A percentile compares a stretch with the other conserved stretches of the same genome.
phyloP scores from a whole-genome alignment of 805 yeast species.

The Wickerhamiella occidentalis region DNA sequence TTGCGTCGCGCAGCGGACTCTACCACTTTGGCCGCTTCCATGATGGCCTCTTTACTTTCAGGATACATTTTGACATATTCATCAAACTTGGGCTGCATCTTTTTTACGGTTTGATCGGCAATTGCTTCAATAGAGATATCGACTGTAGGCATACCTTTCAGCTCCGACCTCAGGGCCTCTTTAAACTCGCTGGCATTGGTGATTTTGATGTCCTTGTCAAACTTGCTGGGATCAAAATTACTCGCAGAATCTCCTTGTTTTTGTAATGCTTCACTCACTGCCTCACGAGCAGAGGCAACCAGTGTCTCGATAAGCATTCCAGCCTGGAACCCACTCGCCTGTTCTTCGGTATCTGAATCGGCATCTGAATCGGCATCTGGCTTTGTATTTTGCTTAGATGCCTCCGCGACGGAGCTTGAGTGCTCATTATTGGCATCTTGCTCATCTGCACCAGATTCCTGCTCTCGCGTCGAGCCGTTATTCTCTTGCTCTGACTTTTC shows the following conservation, averaged over 20 bases:
- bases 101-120: conserved; percentile 5
- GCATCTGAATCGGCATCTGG: background rate
- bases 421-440: no score
- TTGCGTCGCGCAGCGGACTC: conserved; percentile 11
- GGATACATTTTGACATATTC: conserved; percentile 8
- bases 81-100: conserved; percentile 6
- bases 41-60: conserved; percentile 8
- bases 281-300: conserved; percentile 2
- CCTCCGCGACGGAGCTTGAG: no score
- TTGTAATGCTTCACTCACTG: background rate
- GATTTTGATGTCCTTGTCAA: background rate
- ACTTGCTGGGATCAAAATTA: conserved; percentile 1
- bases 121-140: conserved; percentile 5
- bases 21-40: conserved; percentile 10
- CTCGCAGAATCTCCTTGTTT: background rate
- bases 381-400: background rate
- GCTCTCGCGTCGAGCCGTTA: no score
- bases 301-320: background rate
- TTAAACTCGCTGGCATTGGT: conserved; percentile 3
- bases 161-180: conserved; percentile 1
- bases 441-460: no score
- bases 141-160: background rate
- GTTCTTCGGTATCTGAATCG: background rate
- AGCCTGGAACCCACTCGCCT: background rate
- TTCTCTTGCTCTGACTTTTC: no score